phyloP scores from a whole-genome alignment of 83 land plant species.

The Diphasiastrum complanatum region DNA sequence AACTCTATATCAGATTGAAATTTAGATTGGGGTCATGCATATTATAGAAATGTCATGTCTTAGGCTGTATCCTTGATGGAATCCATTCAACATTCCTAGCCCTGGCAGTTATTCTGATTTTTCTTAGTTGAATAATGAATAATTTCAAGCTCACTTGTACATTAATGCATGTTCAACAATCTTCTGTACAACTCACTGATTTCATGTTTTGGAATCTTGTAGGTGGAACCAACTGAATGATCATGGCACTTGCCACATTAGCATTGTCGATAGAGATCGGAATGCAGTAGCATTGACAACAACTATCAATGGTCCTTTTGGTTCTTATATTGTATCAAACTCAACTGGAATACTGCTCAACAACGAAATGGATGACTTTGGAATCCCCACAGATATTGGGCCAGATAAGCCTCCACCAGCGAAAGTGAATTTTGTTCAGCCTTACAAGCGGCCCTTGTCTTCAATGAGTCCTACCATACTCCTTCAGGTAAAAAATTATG shows the following conservation, averaged over 20 bases:
- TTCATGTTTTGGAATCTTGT: too few relatives aligned
- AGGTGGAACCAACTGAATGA: slow-evolving; percentile 85
- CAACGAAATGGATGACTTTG: slow-evolving; percentile 95
- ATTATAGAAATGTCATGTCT: not conserved
- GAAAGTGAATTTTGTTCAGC: slow-evolving; percentile 65
- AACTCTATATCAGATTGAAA: not conserved
- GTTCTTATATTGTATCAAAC: slow-evolving; percentile 64
- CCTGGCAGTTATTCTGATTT: too few relatives aligned
- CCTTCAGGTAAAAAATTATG: too few relatives aligned
- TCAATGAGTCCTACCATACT: slow-evolving; percentile 89
- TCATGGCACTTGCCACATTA: slow-evolving; percentile 85
- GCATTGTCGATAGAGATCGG: slow-evolving; percentile 73
- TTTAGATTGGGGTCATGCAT: not conserved
- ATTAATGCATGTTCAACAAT: too few relatives aligned
- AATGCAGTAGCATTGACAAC: slow-evolving; percentile 88
- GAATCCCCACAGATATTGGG: slow-evolving; percentile 43
- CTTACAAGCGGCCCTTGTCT: slow-evolving; percentile 74
- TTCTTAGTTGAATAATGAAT: too few relatives aligned
- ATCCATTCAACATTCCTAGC: too few relatives aligned
- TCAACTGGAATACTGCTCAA: slow-evolving; percentile 84
- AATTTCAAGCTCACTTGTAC: too few relatives aligned
- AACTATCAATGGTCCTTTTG: slow-evolving; percentile 67
- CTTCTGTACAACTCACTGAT: too few relatives aligned
- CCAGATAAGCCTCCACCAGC: slow-evolving; percentile 74
- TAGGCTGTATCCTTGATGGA: too few relatives aligned